Base-by-base conservation (phyloP, 345 rosid species). In the Noccaea caerulescens region DNA sequence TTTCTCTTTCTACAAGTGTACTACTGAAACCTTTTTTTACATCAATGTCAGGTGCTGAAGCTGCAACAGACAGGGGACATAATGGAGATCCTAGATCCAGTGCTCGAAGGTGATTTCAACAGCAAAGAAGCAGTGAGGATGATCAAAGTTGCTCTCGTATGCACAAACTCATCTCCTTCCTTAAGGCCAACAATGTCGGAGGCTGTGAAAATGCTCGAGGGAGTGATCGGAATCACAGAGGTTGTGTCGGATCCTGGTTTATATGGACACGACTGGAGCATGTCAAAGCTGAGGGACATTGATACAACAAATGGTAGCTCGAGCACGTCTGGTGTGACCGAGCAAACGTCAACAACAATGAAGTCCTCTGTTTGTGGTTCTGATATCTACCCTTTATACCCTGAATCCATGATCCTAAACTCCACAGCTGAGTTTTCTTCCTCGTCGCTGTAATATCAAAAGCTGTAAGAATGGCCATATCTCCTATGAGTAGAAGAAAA, bases 171-270 rank as follows among this genome's bases (percentile, higher is more conserved):
- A 3, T 84, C 85, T 8, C 78, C 84, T 4, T 8, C 81, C 0
- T 32, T 76, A 11, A 73, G 88, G 66, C 85, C 85, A 45, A 66
- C 64, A 0, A 82, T 84, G 88, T 65, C 88, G 4, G 73, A 71
- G 34, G 85, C 27, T 4, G 79, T 80, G 43, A 37, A 41, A 9
- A 84, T 80, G 84, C 78, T 82, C 3, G 78, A 76, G 53, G 84
- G 84, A 55, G 57, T 23, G 37, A 41, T 32, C 0, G 27, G 18
- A 7, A 57, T 79, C 11, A 72, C 66, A 1, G 66, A 76, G 49
- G 23, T 56, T 10, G 11, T 73, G n/a, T 69, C 77, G 0, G 80
- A 76, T 56, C 64, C 73, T 36, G 59, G 34, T 45, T 36, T 68
- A 7, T 76, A 81, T 33, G 66, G 71, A 54, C 75, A 74, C 39